Evolutionary conservation across 202 grass and related monocot genomes (phyloP), one percentile per base, ranked within the genome.

Genomic region (Setaria italica): DNA sequence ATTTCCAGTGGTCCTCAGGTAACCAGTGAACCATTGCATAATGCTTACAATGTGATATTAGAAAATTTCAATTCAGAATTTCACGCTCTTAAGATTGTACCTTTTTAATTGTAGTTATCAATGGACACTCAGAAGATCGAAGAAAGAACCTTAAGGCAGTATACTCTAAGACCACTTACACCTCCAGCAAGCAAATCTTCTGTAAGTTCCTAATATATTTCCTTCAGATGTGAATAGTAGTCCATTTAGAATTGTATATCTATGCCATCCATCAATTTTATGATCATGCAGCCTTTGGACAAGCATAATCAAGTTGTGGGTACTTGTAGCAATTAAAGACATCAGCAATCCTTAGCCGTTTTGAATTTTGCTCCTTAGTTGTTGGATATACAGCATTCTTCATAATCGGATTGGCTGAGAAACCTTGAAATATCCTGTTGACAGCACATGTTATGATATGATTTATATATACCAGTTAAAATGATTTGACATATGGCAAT

Each of bases 1-100:
- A 86, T 67, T 89, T 90, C 78, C n/a, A 86, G 63, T 78, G 76
- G 72, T n/a, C 92, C 90, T 62, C 91, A 93, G 95, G 95, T 95
- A 93, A 72, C 32, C 19, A 56, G 15, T 55, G 78, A 78, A 53
- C 46, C 63, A 83, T 71, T 76, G 19, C 25, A 82, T 89, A 37
- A 76, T 82, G 55, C 51, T 72, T 77, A 58, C 68, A 85, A n/a
- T 48, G n/a, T 70, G 41, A 72, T 77, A 14, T 66, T 85, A 67
- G 12, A 75, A 41, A 41, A 0, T 6, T 41, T 41, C 58, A 33
- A 58, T 75, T 85, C 8, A 42, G 42, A 60, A 59, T 47, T 88
- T 62, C 10, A 1, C 21, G 59, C 10, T 77, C 65, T 74, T 80
- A 75, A 66, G 68, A 46, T 46, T 17, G 2, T 82, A 66, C 63